phyloP scores from a whole-genome alignment of 2,329 filamentous ascomycete genomes.

The Beauveria scarabaeidicola region DNA sequence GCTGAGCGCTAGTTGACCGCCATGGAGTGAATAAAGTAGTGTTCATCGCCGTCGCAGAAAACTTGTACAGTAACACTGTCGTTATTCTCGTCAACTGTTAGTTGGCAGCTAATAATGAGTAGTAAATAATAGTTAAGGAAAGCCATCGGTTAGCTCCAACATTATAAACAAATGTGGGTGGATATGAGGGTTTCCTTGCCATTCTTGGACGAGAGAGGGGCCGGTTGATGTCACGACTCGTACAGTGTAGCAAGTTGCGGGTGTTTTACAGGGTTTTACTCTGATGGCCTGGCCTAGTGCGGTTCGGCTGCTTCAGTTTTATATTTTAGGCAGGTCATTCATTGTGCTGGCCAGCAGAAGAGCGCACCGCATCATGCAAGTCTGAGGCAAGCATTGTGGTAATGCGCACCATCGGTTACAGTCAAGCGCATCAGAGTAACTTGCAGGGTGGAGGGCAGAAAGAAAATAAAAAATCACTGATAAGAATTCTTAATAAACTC shows the following conservation, averaged over 20 bases:
- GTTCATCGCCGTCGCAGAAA: background rate
- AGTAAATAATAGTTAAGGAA: background rate
- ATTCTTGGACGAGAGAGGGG: background rate
- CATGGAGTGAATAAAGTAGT: background rate
- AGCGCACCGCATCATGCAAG: background rate
- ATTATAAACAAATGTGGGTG: background rate
- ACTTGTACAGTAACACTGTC: background rate
- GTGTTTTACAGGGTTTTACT: background rate
- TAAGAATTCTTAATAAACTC: too few species aligned
- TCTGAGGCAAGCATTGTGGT: background rate
- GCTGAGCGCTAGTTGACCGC: background rate
- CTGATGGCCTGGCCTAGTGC: background rate
- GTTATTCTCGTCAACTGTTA: background rate
- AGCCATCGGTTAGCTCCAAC: background rate
- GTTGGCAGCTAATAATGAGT: background rate
- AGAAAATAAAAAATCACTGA: too few species aligned
- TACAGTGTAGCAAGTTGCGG: background rate
- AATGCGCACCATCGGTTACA: background rate
- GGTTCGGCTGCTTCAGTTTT: background rate
- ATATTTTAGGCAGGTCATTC: background rate
- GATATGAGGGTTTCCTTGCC: slow-evolving; percentile 1
- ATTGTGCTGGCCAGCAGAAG: background rate
- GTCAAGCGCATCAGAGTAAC: background rate
- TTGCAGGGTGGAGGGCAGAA: too few species aligned
- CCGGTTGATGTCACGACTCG: slow-evolving; percentile 9